Evolutionary conservation across 441 rosid species (phyloP).

Genomic region (Gossypium laxum): DNA sequence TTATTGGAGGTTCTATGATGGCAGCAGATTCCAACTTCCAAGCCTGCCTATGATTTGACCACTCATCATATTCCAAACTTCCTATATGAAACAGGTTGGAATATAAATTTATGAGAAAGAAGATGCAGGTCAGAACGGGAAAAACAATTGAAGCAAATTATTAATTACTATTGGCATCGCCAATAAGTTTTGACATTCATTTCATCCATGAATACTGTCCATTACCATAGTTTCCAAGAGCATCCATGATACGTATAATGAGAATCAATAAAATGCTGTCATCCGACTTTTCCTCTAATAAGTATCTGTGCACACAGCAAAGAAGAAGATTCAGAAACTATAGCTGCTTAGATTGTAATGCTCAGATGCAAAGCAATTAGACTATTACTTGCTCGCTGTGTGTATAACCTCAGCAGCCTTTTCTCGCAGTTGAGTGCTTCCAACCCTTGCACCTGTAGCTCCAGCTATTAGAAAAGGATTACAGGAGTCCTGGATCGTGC

Average conservation of each 20-base stretch:
- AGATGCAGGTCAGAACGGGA: not conserved
- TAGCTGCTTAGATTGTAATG: not conserved
- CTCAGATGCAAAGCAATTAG: conserved; percentile 11
- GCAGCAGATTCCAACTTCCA: conserved; percentile 99
- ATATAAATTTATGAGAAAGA: conserved; percentile 9
- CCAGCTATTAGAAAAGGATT: conserved; percentile 84
- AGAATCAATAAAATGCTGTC: conserved; percentile 93
- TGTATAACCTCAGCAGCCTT: conserved; percentile 79
- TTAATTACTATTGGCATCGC: not conserved
- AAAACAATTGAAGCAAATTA: conserved; percentile 1
- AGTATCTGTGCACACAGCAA: conserved; percentile 47
- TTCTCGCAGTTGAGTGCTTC: conserved; percentile 75
- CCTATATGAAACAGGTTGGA: conserved; percentile 41
- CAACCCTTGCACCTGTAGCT: conserved; percentile 85
- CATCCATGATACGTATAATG: conserved; percentile 89
- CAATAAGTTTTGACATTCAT: conserved; percentile 10
- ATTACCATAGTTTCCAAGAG: conserved; percentile 90
- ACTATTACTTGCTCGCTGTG: conserved; percentile 84
- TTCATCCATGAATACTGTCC: conserved; percentile 19
- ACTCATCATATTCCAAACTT: conserved; percentile 89
- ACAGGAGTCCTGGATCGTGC: conserved; percentile 43
- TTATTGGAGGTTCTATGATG: conserved; percentile 86
- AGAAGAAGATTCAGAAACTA: conserved; percentile 22
- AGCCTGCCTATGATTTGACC: conserved; percentile 97
- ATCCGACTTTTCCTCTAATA: conserved; percentile 88